A percentile compares a stretch with the other conserved stretches of the same genome.
phyloP scores from a whole-genome alignment of 305 asterid species.

The Fraxinus sp. region DNA sequence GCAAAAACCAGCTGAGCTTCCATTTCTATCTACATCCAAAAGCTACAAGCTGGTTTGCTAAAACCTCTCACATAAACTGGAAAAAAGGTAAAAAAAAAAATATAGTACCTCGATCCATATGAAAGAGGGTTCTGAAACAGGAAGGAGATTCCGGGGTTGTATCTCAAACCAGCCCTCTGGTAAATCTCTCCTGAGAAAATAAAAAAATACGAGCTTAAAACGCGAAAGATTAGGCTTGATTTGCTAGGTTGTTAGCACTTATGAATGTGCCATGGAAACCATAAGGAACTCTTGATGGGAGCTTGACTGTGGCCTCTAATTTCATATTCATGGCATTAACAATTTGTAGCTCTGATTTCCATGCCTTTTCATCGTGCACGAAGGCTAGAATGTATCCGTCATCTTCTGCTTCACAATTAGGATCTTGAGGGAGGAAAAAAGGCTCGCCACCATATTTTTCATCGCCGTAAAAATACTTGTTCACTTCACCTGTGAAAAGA shows the following conservation, averaged over 20 bases:
- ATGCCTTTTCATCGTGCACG: constrained; percentile 34
- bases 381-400: constrained; percentile 46
- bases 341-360: constrained; percentile 46
- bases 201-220: not conserved
- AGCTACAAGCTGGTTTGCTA: constrained; percentile 73
- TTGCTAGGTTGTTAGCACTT: constrained; percentile 28
- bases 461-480: constrained; percentile 39
- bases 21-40: constrained; percentile 51
- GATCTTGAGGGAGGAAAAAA: constrained; percentile 33
- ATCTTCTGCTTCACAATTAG: constrained; percentile 25
- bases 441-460: constrained; percentile 54
- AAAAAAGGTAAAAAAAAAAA: not conserved
- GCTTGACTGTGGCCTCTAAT: constrained; percentile 35
- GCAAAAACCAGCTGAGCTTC: constrained; percentile 86
- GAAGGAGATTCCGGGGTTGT: constrained; percentile 45
- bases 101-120: constrained; percentile 10
- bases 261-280: constrained; percentile 58
- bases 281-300: constrained; percentile 51
- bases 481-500: constrained; percentile 36
- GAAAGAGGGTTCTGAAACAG: constrained; percentile 22
- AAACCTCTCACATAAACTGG: constrained; percentile 45
- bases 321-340: constrained; percentile 41
- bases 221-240: constrained; percentile 28
- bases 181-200: constrained; percentile 29
- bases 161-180: constrained; percentile 42